Evolutionary conservation across 192 early-diverging fungal species (phyloP), one percentile per base, ranked within the genome.

Genomic region (Rhizoclosmatium globosum): DNA sequence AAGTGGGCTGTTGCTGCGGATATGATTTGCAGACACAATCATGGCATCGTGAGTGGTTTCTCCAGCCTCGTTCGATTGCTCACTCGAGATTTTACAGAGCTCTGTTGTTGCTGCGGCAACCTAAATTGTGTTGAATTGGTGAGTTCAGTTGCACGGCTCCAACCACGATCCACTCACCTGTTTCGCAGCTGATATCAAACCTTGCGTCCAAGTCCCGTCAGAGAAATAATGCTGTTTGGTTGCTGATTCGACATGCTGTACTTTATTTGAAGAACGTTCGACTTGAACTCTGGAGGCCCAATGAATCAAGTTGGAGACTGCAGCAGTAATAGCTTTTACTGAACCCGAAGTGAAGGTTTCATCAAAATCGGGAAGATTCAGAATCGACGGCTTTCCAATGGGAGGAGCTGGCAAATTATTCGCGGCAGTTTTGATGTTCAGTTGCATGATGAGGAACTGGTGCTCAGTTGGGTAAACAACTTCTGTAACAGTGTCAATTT

Each of bases 121-220:
- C 60, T 62, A 19, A 39, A 62, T 62, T 23, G 7, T 21, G 60
- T 7, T 56, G 9, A 62, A 19, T 62, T 7, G 21, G 60, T 62
- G 23, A 7, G 17, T 53, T 53, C 9, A 13, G 17, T 53, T 53
- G 6, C 50, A 53, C 17, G 6, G 9, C 6, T 17, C 17, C 0
- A 7, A 53, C 17, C 50, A 53, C 6, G 50, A 53, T 7, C 17
- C 50, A 53, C 38, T 9, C 38, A 62, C 60, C 68, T 81, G 78
- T 71, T 90, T 91, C 11, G 89, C 89, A 48, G 89, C 85, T 47
- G 84, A 85, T 15, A 91, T 87, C 19, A 91, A 69, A 9, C 89
- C 89, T 9, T 91, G 87, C 57, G 74, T 87, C 89, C 89, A 91
- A n/a, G 89, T 90, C 4, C 89, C 89, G 69, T 90, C 89, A 17